Evolutionary conservation across 768 basidiomycete genomes (phyloP), one percentile per base, ranked within the genome.

Genomic region (Leccinum barrowsii): DNA sequence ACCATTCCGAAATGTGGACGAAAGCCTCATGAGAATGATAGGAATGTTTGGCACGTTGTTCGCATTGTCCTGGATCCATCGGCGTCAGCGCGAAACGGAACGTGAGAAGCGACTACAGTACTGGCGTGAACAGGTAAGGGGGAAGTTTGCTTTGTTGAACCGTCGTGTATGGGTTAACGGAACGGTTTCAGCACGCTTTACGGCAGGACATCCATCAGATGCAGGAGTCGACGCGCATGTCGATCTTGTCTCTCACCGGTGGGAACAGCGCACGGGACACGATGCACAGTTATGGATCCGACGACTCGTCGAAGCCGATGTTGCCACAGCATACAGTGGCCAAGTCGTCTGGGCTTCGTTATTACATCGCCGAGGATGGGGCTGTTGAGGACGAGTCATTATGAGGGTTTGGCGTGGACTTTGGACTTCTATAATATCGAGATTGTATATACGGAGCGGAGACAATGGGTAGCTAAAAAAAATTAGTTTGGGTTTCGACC

Each of bases 41-140:
- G 92, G 89, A 49, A 91, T 94, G 81, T 74, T 83, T 59, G 87
- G 81, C 15, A 87, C 87, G 8, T 77, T 93, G 44, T 73, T 83
- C 54, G 79, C 81, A 4, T 77, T 95, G 35, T 93, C 83, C 75
- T 77, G 85, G 64, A 64, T 89, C 7, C 92, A 94, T 65, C 77
- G 85, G 40, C 82, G 84, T 63, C 82, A 88, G 62, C 84, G 92
- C 63, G 85, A 86, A 44, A 73, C 77, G 58, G 91, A 94, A 66
- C 86, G 8, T 49, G 86, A 90, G 75, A 92, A 88, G 73, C 87
- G 92, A 63, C 75, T 86, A 46, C 90, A 92, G 69, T 94, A 94
- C 74, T 94, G 92, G 87, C 85, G 86, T 63, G 92, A 94, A 76
- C 92, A 92, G 80, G 87, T 85, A 61, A 52, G 65, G 59, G n/a